Evolutionary conservation across 768 basidiomycete species (phyloP), one percentile per base, ranked within the genome.

Genomic region (Pulveroboletus frians): DNA sequence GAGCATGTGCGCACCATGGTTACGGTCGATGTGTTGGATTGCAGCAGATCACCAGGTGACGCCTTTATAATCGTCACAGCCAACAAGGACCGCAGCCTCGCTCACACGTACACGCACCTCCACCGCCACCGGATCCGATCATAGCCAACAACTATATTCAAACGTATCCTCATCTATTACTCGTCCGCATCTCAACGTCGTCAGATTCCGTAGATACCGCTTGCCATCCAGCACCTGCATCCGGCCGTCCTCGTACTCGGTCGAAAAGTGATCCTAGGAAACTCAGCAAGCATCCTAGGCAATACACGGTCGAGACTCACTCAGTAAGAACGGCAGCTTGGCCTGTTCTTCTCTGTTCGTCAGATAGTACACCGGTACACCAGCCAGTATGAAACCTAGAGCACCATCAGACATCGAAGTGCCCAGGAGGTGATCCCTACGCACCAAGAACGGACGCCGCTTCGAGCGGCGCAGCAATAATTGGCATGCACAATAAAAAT

Each of bases 381-480:
- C 91, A 49, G 79, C 79, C 31, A 83, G 71, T 13, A 93, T 81
- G 57, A 93, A 93, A 3, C 77, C 89, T 92, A 57, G 23, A 51
- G 42, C 15, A 42, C 35, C 9, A 38, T 14, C 34, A 35, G 36
- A 53, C 29, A 51, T 44, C 34, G 3, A 3, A 44, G 14, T 18
- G 15, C 9, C 15, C 31, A 13, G 43, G 26, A 36, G 14, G 32
- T 1, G 10, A 26, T 20, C 8, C 14, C 13, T 36, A 71, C 79
- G 49, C 57, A 93, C 92, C 85, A 48, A 96, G 74, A 6, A 92
- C 94, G 8, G 92, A 84, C 6, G 89, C 65, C 0, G 94, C 92
- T 64, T 95, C 87, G 13, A 84, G 71, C 7, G 95, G 95, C 18
- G 94, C 93, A 3, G 95, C 95, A 49, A 94, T 85, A 43, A 95